These are phyloP conservation scores for Symmetrospora coprosmae DNA, from an alignment of 768 basidiomycete species.

Conservation along the genomic window DNA sequence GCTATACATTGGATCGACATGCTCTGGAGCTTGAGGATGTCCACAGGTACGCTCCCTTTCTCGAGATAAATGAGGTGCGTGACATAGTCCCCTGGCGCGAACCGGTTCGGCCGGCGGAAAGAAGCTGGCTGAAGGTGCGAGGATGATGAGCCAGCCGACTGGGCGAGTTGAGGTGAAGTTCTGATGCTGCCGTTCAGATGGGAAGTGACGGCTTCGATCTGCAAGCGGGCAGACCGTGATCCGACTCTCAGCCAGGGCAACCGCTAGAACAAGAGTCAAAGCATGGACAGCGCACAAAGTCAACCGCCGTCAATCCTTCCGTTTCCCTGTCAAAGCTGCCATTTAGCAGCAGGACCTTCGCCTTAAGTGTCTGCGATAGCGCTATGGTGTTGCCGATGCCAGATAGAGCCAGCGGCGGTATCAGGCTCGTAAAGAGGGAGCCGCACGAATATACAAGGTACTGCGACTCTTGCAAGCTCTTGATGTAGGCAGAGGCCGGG, in stretches of 20 bases:
- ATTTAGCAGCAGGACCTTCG: constrained; percentile 29
- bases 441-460: constrained; percentile 13
- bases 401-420: constrained; percentile 28
- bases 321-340: constrained; percentile 27
- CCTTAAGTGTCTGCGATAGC: constrained; percentile 1
- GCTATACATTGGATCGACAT: background rate
- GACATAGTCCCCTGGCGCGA: constrained; percentile 11
- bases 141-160: background rate
- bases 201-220: constrained; percentile 3
- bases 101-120: background rate
- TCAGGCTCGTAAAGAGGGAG: constrained; percentile 29
- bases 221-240: background rate
- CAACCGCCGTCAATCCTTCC: constrained; percentile 20
- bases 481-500: constrained; percentile 24
- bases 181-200: constrained; percentile 2
- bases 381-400: constrained; percentile 26
- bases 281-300: constrained; percentile 25
- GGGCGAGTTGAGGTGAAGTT: too few species aligned
- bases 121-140: background rate
- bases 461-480: constrained; percentile 19
- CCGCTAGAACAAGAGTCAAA: background rate
- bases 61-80: constrained; percentile 15
- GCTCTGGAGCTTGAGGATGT: background rate
- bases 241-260: background rate
- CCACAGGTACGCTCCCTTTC: constrained; percentile 9